Conservation (phyloP, 164 flowering plant genomes). For the Stephania cephalantha region DNA sequence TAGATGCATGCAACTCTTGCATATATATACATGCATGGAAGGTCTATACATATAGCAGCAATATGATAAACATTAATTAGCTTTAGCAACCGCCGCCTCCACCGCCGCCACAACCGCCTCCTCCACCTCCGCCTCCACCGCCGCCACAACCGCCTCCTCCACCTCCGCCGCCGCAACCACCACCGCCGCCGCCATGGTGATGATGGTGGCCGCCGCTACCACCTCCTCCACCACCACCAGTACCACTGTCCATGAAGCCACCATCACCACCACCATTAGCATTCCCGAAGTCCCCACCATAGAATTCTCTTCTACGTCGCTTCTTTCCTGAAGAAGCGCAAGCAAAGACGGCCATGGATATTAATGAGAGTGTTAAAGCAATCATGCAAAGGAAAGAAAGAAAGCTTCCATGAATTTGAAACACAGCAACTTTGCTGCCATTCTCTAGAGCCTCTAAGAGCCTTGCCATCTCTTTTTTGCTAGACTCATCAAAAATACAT, state of each 20-base stretch:
- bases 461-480: not conserved
- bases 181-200: not conserved
- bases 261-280: not conserved
- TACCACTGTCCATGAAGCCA: not conserved
- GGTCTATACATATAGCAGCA: too few species aligned
- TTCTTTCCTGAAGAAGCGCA: not conserved
- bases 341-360: constrained; percentile 5
- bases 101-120: too few species aligned
- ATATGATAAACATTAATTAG: too few species aligned
- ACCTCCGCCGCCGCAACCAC: too few species aligned
- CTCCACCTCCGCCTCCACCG: too few species aligned
- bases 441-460: not conserved
- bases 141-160: too few species aligned
- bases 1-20: too few species aligned
- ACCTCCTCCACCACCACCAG: not conserved
- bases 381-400: not conserved
- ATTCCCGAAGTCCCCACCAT: too few species aligned
- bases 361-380: not conserved
- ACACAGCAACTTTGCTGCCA: not conserved
- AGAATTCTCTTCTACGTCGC: not conserved
- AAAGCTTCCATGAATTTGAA: not conserved
- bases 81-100: too few species aligned
- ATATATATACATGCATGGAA: too few species aligned
- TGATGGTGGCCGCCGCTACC: too few species aligned
- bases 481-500: too few species aligned